Evolutionary conservation across 306 rosid genomes (phyloP).

Genomic region (Fragaria vesca): DNA sequence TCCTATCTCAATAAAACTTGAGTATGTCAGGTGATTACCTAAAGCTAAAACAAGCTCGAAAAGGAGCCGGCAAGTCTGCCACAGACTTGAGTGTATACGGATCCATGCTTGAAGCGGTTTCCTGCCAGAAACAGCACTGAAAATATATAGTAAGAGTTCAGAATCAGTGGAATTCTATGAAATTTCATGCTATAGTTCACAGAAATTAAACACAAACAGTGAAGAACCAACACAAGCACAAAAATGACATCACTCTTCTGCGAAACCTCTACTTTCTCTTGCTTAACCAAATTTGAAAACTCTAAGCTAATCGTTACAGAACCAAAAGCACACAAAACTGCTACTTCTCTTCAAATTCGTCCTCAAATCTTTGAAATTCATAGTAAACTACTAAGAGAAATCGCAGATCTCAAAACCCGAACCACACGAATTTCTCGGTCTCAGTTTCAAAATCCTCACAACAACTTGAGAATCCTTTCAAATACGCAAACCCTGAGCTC

Average conservation of each 20-base stretch:
- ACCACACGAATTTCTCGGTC: not conserved
- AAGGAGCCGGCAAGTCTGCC: slow-evolving; percentile 69
- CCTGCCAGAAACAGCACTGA: slow-evolving; percentile 23
- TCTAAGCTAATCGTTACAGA: not conserved
- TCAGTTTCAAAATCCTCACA: not conserved
- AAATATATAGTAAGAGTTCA: not conserved
- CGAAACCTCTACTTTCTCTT: not conserved
- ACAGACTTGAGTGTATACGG: slow-evolving; percentile 75
- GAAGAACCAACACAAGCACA: not conserved
- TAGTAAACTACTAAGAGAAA: not conserved
- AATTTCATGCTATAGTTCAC: slow-evolving; percentile 1
- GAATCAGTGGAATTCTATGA: not conserved
- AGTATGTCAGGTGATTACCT: slow-evolving; percentile 47
- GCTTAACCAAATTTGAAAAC: not conserved
- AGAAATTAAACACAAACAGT: not conserved
- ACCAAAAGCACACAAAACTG: not conserved
- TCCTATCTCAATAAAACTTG: slow-evolving; percentile 13
- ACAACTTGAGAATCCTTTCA: not conserved
- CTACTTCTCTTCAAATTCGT: not conserved
- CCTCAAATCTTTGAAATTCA: not conserved
- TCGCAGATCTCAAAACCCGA: not conserved
- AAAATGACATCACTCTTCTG: not conserved
- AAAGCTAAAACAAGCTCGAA: slow-evolving; percentile 76
- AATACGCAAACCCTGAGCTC: not conserved
- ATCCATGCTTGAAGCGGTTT: slow-evolving; percentile 48